Evolutionary conservation across 176 grass and related monocot species (phyloP), one percentile per base, ranked within the genome.

Genomic region (Thinopyrum elongatum): DNA sequence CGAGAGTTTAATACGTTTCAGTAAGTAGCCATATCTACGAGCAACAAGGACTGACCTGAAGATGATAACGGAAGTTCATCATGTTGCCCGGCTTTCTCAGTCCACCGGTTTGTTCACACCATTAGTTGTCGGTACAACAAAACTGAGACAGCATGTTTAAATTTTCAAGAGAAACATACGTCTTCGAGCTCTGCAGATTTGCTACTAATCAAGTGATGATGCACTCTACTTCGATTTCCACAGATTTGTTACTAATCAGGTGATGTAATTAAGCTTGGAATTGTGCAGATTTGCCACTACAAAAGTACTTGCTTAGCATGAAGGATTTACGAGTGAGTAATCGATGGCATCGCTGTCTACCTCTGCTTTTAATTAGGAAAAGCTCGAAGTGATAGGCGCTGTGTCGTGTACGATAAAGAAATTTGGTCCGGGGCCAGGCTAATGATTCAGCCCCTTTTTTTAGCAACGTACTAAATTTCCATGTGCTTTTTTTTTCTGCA

Each of bases 1-100:
- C 66, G 67, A 68, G 80, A 84, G 85, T 90, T 67, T 73, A 38
- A 46, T 39, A 87, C 84, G 89, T 84, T 83, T 80, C 89, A 66
- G 41, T 23, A 42, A 74, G 44, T 82, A 80, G 53, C 29, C 7
- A 12, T 38, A 73, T 51, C 19, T 22, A 58, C 1, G 19, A 58
- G 49, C 49, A 26, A 74, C 9, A 39, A 74, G 41, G 17, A 80
- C 73, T 4, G 6, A 80, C 47, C 2, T 14, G 28, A 49, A 62
- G 41, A 69, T 65, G 27, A 26, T 75, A 76, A 34, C 17, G 22
- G 36, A 85, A 72, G 14, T 29, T 36, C 34, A 34, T 44, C 33
- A 55, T 79, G 66, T 39, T 16, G 3, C n/a, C 29, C 15, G 16
- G 28, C 34, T 68, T 70, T 28, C 5, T n/a, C 6, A 19, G 26